phyloP scores from a whole-genome alignment of 768 basidiomycete species.

The Russula brevipes region DNA sequence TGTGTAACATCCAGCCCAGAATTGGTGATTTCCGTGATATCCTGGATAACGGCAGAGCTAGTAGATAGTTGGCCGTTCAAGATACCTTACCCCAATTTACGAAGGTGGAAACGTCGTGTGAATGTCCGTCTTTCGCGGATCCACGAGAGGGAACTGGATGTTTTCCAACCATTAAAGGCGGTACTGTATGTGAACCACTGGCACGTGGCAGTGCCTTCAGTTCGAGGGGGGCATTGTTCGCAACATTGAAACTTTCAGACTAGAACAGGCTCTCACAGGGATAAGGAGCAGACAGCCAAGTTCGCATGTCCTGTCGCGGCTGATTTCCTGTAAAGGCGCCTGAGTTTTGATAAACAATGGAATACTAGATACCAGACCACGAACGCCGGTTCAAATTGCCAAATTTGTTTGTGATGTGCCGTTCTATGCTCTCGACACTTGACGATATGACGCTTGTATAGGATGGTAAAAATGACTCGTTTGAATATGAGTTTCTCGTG shows the following conservation, averaged over 20 bases:
- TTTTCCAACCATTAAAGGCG: background rate
- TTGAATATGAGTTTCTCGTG: background rate
- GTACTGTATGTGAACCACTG: background rate
- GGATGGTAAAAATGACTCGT: background rate
- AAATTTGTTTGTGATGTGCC: background rate
- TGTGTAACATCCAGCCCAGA: background rate
- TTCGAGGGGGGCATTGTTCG: background rate
- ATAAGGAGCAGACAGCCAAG: constrained; percentile 2
- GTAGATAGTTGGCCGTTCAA: background rate
- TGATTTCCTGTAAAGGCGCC: background rate
- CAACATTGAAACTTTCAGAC: background rate
- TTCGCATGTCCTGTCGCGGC: background rate
- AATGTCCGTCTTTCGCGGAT: background rate
- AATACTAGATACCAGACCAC: background rate
- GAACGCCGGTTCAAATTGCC: background rate
- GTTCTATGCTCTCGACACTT: background rate
- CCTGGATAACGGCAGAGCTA: constrained; percentile 2
- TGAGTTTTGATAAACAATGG: background rate
- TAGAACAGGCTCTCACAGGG: background rate
- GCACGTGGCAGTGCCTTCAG: background rate
- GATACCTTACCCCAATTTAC: background rate
- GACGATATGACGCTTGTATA: background rate
- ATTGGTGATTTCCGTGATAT: background rate
- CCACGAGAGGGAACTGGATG: background rate
- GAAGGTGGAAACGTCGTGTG: background rate